Evolutionary conservation across 768 basidiomycete genomes (phyloP), one percentile per base, ranked within the genome.

Genomic region (Leccinum truebloodii): DNA sequence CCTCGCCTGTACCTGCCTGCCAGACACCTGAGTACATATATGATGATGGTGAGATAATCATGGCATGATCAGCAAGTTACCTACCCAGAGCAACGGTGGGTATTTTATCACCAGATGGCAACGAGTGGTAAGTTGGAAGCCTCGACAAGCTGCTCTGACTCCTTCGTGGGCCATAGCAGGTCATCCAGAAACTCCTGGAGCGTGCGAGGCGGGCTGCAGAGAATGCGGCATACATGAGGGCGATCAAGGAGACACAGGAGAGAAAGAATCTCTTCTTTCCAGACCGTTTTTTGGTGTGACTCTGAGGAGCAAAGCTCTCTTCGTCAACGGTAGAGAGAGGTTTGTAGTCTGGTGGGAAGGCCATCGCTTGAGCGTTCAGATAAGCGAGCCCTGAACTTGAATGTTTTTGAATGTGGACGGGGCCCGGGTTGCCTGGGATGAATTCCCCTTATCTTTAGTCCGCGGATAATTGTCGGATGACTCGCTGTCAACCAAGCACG

Each of bases 61-160:
- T 49, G 20, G 24, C 22, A 24, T 24, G 48, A 49, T 24, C 22
- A 24, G 24, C 22, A 56, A 28, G 26, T 28, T 22, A 9, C 68
- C 41, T 73, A 86, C 87, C 87, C 22, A 89, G 78, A 4, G 87
- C 88, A 50, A 89, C 80, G 13, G 83, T 78, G 0, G 89, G 89
- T 32, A 90, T 89, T 62, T 80, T 79, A 64, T 87, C 83, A 0
- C 89, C 89, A 35, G 86, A 88, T 4, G 86, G 84, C 14, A 90
- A 76, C 1, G 78, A 80, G 66, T 79, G 88, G 69, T 86, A 77
- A 6, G 76, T 79, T 0, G 85, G 76, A 14, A 79, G 70, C 32
- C 51, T 65, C 1, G 60, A 50, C 56, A 75, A 60, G 12, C 24
- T 59, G 20, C 66, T 71, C 50, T 65, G 61, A 57, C 61, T 65